phyloP scores from a whole-genome alignment of 2,329 filamentous ascomycete species.

The Arthrobotrys musiformis region DNA sequence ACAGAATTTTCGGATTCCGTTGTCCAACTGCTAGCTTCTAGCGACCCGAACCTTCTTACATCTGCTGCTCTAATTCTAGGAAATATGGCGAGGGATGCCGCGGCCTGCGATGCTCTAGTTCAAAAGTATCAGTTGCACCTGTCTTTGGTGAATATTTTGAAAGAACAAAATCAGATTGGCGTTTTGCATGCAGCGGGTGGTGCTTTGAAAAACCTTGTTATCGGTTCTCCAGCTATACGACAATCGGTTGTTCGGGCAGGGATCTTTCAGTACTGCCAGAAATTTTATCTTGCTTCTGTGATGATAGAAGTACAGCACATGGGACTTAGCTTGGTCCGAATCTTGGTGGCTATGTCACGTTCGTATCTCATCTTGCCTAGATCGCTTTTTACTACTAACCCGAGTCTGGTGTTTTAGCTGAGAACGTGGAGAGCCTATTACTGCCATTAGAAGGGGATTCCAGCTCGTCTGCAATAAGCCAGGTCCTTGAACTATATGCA shows the following conservation, averaged over 20 bases:
- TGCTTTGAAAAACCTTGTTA: slow-evolving; percentile 66
- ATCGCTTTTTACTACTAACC: slow-evolving; percentile 59
- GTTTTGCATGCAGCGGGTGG: slow-evolving; percentile 65
- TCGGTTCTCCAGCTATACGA: slow-evolving; percentile 56
- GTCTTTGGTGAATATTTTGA: slow-evolving; percentile 63
- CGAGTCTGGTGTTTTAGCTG: slow-evolving; percentile 58
- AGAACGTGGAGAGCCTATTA: slow-evolving; percentile 63
- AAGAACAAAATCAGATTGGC: slow-evolving; percentile 61
- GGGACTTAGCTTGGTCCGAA: slow-evolving; percentile 63
- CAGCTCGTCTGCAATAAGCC: slow-evolving; percentile 35
- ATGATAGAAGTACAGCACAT: slow-evolving; percentile 62
- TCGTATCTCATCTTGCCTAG: slow-evolving; percentile 65
- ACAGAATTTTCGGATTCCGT: slow-evolving; percentile 62
- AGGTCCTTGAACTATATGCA: slow-evolving; percentile 63
- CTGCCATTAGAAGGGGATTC: slow-evolving; percentile 60
- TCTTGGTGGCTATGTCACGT: slow-evolving; percentile 63
- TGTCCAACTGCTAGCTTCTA: slow-evolving; percentile 62
- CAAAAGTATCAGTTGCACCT: slow-evolving; percentile 63
- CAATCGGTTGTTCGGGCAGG: slow-evolving; percentile 21
- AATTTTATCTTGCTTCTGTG: slow-evolving; percentile 62
- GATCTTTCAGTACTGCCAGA: slow-evolving; percentile 25
- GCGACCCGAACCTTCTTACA: slow-evolving; percentile 64
- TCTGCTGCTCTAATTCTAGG: slow-evolving; percentile 66
- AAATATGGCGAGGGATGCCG: slow-evolving; percentile 65
- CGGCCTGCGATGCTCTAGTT: slow-evolving; percentile 64